A percentile compares a stretch with the other conserved stretches of the same genome.
phyloP scores from a whole-genome alignment of 2,329 filamentous ascomycete species.

The Aspergillus spinulosporus region DNA sequence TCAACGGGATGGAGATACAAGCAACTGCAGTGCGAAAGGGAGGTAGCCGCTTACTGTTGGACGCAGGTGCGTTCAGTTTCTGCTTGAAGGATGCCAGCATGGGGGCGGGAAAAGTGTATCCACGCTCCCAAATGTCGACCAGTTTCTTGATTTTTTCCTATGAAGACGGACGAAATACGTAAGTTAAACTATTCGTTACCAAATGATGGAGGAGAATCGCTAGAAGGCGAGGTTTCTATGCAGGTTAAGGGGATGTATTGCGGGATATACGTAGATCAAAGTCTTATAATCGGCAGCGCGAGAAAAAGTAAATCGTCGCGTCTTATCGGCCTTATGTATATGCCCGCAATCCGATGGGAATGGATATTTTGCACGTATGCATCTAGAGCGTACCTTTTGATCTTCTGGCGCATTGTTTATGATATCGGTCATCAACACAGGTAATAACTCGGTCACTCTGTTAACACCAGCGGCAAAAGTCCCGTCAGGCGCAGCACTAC shows the following conservation, averaged over 20 bases:
- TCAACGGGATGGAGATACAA: slow-evolving; percentile 14
- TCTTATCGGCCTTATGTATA: slow-evolving; percentile 24
- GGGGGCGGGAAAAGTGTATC: slow-evolving; percentile 78
- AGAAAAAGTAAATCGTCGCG: slow-evolving; percentile 34
- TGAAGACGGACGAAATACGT: slow-evolving; percentile 47
- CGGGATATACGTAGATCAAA: slow-evolving; percentile 29
- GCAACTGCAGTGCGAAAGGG: slow-evolving; percentile 17
- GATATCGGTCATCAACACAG: slow-evolving; percentile 93
- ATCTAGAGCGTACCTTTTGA: slow-evolving; percentile 83
- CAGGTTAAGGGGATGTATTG: slow-evolving; percentile 23
- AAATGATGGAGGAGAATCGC: slow-evolving; percentile 23
- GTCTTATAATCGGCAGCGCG: slow-evolving; percentile 29
- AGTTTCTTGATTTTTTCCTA: slow-evolving; percentile 96
- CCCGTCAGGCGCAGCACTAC: slow-evolving; percentile 79
- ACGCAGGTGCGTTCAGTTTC: slow-evolving; percentile 64
- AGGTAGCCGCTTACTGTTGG: slow-evolving; percentile 61
- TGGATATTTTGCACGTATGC: slow-evolving; percentile 24
- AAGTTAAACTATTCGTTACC: slow-evolving; percentile 47
- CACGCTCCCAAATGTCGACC: slow-evolving; percentile 97
- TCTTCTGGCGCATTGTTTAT: slow-evolving; percentile 82
- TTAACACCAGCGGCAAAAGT: slow-evolving; percentile 93
- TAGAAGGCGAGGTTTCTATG: slow-evolving; percentile 28
- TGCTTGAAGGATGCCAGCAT: slow-evolving; percentile 84
- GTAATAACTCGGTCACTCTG: slow-evolving; percentile 93
- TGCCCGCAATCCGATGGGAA: slow-evolving; percentile 35